These are phyloP conservation scores for Neurospora sp. DNA, from an alignment of 495 filamentous ascomycete genomes.

Conservation along the genomic window DNA sequence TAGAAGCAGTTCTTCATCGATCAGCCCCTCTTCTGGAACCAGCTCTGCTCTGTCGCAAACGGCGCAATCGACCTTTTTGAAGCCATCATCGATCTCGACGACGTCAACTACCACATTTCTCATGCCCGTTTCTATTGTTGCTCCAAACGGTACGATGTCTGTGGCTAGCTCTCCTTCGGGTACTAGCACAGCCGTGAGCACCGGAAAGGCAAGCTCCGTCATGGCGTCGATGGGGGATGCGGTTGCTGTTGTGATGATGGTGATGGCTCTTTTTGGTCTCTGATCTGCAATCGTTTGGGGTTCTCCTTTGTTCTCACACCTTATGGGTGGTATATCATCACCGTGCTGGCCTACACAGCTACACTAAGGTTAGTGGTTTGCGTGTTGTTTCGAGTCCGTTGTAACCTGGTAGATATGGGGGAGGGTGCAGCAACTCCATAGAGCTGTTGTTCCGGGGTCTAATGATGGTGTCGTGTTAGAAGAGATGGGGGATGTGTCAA, in stretches of 20 bases:
- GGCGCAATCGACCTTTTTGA: neutral
- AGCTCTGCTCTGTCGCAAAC: neutral
- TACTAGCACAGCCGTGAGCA: neutral
- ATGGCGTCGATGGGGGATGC: slow-evolving; percentile 18
- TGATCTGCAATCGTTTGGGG: neutral
- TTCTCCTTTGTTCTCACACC: neutral
- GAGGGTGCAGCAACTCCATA: neutral
- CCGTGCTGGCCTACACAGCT: neutral
- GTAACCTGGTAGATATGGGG: neutral
- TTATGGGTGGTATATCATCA: neutral
- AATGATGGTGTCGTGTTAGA: neutral
- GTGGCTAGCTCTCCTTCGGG: neutral
- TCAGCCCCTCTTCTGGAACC: neutral
- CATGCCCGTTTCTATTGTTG: neutral
- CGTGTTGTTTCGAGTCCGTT: neutral
- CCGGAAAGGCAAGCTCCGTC: neutral
- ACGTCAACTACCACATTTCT: neutral
- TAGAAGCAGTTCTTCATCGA: slow-evolving; percentile 7
- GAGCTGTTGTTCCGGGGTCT: neutral
- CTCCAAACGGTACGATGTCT: neutral
- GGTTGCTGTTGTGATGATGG: slow-evolving; percentile 20
- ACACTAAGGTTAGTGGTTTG: neutral
- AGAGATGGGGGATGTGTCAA: neutral
- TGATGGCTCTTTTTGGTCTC: slow-evolving; percentile 4
- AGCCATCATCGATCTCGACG: neutral